Percentiles rank a stretch among this genome's conserved stretches.
Evolutionary conservation across 495 filamentous ascomycete species (phyloP).

Genomic region (Trichoderma erinaceum): DNA sequence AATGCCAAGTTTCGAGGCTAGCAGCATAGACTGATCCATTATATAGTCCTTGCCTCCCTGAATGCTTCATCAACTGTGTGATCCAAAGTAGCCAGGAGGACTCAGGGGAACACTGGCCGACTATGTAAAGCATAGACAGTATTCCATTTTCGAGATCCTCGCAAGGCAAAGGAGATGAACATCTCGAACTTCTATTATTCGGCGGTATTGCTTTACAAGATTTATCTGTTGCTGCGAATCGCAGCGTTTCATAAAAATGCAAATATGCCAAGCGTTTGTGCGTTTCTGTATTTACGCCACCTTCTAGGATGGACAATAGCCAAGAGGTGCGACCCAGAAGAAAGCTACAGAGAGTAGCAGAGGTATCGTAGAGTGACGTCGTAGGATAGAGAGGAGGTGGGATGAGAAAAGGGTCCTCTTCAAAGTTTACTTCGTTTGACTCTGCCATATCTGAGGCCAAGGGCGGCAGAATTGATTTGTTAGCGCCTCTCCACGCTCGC

Average conservation of each 20-base stretch:
- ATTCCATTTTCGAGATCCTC: background rate
- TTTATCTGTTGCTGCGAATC: background rate
- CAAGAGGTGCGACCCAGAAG: background rate
- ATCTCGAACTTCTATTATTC: background rate
- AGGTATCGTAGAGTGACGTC: background rate
- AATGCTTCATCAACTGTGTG: background rate
- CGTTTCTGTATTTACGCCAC: background rate
- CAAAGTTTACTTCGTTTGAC: background rate
- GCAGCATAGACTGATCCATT: background rate
- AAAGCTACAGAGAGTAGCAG: background rate
- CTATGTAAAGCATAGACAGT: constrained; percentile 7
- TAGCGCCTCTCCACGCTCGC: background rate
- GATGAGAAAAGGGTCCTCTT: background rate
- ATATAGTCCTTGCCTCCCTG: constrained; percentile 3
- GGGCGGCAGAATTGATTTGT: background rate
- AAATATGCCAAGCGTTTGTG: background rate
- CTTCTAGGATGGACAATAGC: background rate
- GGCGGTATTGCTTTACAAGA: background rate
- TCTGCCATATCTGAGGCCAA: background rate
- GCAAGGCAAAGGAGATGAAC: background rate
- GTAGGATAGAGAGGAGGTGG: background rate
- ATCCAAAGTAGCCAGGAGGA: constrained; percentile 6
- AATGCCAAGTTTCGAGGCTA: constrained; percentile 6
- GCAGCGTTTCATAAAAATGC: background rate
- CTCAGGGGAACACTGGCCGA: background rate